A percentile compares a stretch with the other conserved stretches of the same genome.
Evolutionary conservation across 2,329 filamentous ascomycete genomes (phyloP).

Genomic region (Aspergillus phoenicis): DNA sequence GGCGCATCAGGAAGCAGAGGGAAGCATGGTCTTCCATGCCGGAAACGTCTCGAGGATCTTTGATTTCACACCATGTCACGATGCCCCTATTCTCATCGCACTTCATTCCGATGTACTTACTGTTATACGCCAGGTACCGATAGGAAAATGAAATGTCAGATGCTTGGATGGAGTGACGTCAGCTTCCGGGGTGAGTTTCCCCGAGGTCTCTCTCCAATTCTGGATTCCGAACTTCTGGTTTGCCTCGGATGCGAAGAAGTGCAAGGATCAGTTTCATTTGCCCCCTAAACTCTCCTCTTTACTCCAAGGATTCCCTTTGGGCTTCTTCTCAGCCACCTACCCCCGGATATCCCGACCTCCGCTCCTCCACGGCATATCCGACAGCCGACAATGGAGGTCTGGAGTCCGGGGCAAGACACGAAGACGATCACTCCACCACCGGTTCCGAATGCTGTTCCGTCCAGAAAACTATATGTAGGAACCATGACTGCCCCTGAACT

Average conservation of each 20-base stretch:
- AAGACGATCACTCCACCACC: neutral
- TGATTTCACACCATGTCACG: neutral
- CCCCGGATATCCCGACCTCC: constrained; percentile 12
- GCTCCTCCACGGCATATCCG: constrained; percentile 14
- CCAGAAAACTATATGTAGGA: neutral
- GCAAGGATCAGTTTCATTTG: too few relatives aligned
- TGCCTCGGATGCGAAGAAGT: too few relatives aligned
- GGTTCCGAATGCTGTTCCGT: neutral
- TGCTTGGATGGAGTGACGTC: neutral
- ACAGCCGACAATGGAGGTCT: neutral
- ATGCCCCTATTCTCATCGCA: neutral
- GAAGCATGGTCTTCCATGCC: neutral
- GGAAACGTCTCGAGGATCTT: neutral
- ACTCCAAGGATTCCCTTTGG: neutral
- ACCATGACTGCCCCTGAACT: neutral
- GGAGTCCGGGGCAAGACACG: neutral
- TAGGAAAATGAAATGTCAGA: neutral
- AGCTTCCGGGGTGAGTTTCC: neutral
- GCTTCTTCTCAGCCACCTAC: neutral
- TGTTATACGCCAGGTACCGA: neutral
- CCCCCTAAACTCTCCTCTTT: neutral
- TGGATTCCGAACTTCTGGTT: too few relatives aligned
- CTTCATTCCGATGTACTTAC: neutral
- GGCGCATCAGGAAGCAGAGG: neutral
- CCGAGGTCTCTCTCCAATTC: neutral